Evolutionary conservation across 169 alveolate species (phyloP).

Genomic region (Cryptosporidium andersoni): DNA sequence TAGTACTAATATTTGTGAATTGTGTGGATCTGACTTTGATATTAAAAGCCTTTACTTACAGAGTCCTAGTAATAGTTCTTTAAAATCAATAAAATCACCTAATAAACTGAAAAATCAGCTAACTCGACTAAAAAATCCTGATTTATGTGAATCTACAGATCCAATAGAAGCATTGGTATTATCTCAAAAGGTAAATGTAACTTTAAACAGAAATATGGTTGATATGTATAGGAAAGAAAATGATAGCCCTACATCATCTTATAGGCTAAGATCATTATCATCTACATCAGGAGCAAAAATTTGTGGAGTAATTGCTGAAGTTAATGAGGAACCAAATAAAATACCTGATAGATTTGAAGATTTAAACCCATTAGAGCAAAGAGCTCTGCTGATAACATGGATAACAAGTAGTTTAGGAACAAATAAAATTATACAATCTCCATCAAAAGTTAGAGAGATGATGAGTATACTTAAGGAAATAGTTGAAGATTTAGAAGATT

Average conservation of each 20-base stretch:
- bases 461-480: conserved; percentile 18
- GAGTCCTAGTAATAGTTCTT: neutral
- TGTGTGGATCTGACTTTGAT: too few relatives aligned
- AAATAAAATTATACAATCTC: neutral
- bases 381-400: conserved; percentile 33
- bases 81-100: neutral
- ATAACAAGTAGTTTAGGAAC: conserved; percentile 10
- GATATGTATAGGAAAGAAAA: neutral
- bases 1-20: neutral
- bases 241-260: neutral
- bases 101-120: neutral
- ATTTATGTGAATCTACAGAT: conserved; percentile 21
- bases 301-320: neutral
- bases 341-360: conserved; percentile 51
- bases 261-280: neutral
- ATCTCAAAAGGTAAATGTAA: neutral
- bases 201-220: neutral
- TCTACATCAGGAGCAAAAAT: neutral
- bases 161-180: conserved; percentile 44
- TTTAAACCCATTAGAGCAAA: conserved; percentile 25
- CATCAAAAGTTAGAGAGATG: conserved; percentile 7
- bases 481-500: conserved; percentile 23
- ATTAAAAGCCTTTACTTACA: too few relatives aligned
- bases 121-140: conserved; percentile 45
- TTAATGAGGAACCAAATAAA: neutral